Evolutionary conservation across 768 basidiomycete genomes (phyloP), one percentile per base, ranked within the genome.

Genomic region (Lepiota brunneoincarnata): DNA sequence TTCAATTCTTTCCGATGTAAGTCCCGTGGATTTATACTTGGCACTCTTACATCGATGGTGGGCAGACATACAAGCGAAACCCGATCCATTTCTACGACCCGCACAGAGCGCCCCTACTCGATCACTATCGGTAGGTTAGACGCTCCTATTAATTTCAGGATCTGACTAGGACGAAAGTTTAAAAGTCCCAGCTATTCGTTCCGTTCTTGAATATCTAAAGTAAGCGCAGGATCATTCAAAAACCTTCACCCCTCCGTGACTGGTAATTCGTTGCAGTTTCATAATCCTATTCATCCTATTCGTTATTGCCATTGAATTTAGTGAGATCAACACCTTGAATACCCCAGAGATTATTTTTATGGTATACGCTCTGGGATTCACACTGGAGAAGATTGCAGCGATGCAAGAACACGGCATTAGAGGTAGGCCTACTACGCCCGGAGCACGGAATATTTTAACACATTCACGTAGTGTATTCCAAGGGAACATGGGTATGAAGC

Each of bases 31-130:
- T 15, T 21, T 41, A 38, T 51, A 18, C 20, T 9, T 10, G 14
- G 11, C 18, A 43, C 15, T 5, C 9, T 41, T 44, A 39, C 51
- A 37, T 54, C 42, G 18, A 50, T 44, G 38, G 20, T 37, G 17
- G 21, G 15, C 55, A 95, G 93, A 94, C 91, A 23, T 98, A 98
- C 70, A 97, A 97, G 74, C 81, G 87, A 44, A 91, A 82, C 21
- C 93, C 95, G 10, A 81, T 97, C 31, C 91, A 94, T 67, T 89
- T 96, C 61, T 97, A 98, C 67, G 93, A 98, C 65, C 94, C 94
- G 2, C 88, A 93, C 64, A 91, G 86, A 66, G 94, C 94, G 0
- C 92, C 94, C 15, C 68, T 97, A n/a, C 80, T 98, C 6, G 93
- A 98, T 64, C 94, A 98, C 69, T 98, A 97, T 64, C 85, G 95